phyloP scores from a whole-genome alignment of 257 asterid species.

The Galeopsis tetrahit region DNA sequence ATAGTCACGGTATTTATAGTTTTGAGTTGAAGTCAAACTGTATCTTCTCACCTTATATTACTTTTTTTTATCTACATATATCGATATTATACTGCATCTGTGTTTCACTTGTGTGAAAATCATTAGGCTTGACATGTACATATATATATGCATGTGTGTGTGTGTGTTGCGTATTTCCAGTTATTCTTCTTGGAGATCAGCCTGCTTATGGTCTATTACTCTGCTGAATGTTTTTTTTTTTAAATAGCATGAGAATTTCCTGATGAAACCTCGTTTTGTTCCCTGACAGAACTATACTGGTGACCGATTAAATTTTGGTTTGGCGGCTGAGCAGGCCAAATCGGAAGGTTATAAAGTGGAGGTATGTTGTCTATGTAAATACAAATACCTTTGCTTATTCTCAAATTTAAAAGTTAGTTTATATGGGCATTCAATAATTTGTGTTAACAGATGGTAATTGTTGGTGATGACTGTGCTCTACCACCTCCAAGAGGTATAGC shows the following conservation, averaged over 20 bases:
- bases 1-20: slow-evolving; percentile 72
- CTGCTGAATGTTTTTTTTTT: not conserved
- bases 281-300: slow-evolving; percentile 86
- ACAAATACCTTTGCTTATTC: slow-evolving; percentile 1
- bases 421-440: slow-evolving; percentile 20
- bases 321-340: slow-evolving; percentile 98
- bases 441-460: slow-evolving; percentile 84
- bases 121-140: not conserved
- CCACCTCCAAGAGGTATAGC: slow-evolving; percentile 99
- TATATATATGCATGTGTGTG: not conserved
- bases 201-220: slow-evolving; percentile 14
- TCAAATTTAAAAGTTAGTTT: slow-evolving; percentile 22
- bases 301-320: slow-evolving; percentile 92
- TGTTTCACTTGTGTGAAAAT: not conserved
- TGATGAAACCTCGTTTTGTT: slow-evolving; percentile 25
- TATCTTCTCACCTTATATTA: slow-evolving; percentile 18
- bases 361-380: slow-evolving; percentile 49
- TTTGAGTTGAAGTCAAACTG: slow-evolving; percentile 5
- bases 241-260: slow-evolving; percentile 6
- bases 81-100: slow-evolving; percentile 6
- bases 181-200: slow-evolving; percentile 9
- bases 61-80: slow-evolving; percentile 10
- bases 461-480: slow-evolving; percentile 98
- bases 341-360: slow-evolving; percentile 96
- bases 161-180: not conserved